Conservation (phyloP, 768 basidiomycete species). For the Suillus subalutaceus region DNA sequence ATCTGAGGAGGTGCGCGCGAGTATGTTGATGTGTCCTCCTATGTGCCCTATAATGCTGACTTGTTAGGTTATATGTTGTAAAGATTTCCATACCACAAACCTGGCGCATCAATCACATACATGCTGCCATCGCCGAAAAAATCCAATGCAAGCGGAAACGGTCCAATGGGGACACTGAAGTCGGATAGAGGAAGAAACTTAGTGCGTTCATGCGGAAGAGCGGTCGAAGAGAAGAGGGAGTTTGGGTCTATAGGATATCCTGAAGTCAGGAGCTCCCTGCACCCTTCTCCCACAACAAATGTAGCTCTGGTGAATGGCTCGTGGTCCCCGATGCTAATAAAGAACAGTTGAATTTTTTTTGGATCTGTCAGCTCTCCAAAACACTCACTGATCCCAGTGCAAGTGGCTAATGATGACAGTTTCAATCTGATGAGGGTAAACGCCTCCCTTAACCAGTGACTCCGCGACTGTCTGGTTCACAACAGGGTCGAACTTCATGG, state of each 20-base stretch:
- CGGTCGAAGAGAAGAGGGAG: conserved; percentile 29
- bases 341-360: conserved; percentile 43
- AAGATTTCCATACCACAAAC: no score
- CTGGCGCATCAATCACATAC: no score
- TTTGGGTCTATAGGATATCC: conserved; percentile 45
- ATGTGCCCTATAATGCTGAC: no score
- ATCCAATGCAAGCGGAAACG: conserved; percentile 51
- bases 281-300: conserved; percentile 47
- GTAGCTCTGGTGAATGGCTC: conserved; percentile 43
- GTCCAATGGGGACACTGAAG: conserved; percentile 42
- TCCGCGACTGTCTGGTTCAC: conserved; percentile 34
- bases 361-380: conserved; percentile 38
- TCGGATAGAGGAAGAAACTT: conserved; percentile 34
- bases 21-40: no score
- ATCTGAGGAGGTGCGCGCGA: no score
- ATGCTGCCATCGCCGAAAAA: conserved; percentile 31
- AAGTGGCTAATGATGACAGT: conserved; percentile 52
- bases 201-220: conserved; percentile 40
- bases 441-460: conserved; percentile 49
- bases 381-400: conserved; percentile 51
- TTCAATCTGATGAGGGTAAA: conserved; percentile 43
- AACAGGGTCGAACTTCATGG: no score
- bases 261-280: conserved; percentile 33
- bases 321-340: conserved; percentile 49
- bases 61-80: no score